Evolutionary conservation across 164 flowering plant genomes (phyloP), one percentile per base, ranked within the genome.

Genomic region (Kingdonia uniflora): DNA sequence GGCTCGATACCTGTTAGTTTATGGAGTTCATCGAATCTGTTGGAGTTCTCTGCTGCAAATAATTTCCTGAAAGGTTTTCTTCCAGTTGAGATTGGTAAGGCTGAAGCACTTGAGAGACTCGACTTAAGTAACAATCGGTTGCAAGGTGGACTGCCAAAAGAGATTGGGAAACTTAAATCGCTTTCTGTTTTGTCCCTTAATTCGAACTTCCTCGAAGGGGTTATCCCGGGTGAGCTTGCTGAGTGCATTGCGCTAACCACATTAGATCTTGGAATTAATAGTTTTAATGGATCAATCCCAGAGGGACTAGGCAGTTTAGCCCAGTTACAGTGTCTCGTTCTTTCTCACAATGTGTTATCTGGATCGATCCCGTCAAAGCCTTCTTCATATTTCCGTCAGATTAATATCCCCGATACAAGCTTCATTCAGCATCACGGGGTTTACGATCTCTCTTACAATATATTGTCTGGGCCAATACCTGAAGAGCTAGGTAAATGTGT

Each of bases 341-440:
- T 86, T 15, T 80, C 95, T 14, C 71, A 74, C 58, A 86, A 86
- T 52, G 58, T 67, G 61, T 71, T 86, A 1, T 71, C 86, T 0
- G 88, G 91, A 8, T 7, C 61, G 0, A 83, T 86, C 29, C 91
- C 95, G 11, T 70, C 75, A 0, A 68, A 67, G 39, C 51, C 57
- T 0, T 72, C 78, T 10, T 63, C 60, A 12, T 81, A 79, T 62
- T 83, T 81, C 41, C 76, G 66, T 6, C 76, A 81, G 60, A 55
- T 66, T 5, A 58, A 22, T 37, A 80, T 86, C 24, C 95, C 95
- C 14, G 86, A 80, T 46, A 58, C 73, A 29, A 78, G 84, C 64
- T 86, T 69, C 42, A 23, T 78, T 55, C 95, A 84, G 67, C 95
- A 83, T 56, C 86, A 63, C 57, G 91, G 95, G 42, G 74, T 78